phyloP scores from a whole-genome alignment of 768 basidiomycete species.

The Leccinum aurantiacum region DNA sequence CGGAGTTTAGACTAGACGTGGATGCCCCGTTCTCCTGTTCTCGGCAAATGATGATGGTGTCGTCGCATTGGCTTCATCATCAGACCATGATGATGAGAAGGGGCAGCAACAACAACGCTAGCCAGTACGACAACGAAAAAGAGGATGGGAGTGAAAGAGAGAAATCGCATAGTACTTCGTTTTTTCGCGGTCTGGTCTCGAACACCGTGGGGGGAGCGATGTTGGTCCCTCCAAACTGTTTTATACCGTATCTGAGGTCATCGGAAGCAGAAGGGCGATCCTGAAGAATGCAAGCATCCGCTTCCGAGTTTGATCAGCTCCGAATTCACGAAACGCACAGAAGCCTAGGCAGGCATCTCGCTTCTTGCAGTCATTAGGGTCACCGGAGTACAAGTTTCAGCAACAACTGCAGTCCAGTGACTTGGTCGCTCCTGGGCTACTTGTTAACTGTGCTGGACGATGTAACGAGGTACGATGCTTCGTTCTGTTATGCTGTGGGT shows the following conservation, averaged over 20 bases:
- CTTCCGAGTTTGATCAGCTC: neutral
- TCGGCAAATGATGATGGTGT: neutral
- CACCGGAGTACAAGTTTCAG: neutral
- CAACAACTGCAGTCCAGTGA: neutral
- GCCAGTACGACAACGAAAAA: conserved; percentile 4
- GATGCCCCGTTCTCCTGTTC: neutral
- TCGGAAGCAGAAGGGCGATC: neutral
- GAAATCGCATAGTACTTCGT: conserved; percentile 6
- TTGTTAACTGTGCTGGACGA: neutral
- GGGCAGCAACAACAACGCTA: conserved; percentile 1
- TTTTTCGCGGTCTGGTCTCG: neutral
- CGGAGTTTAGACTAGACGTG: neutral
- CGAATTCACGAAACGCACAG: conserved; percentile 1
- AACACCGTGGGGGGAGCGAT: neutral
- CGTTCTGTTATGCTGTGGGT: too few species aligned
- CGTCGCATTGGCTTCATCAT: neutral
- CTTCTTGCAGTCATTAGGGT: neutral
- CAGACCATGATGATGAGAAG: neutral
- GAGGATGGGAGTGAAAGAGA: conserved; percentile 2
- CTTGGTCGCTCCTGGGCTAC: neutral
- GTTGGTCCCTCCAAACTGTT: neutral
- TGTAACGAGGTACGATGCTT: neutral
- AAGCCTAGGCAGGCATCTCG: neutral
- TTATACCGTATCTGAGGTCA: conserved; percentile 7
- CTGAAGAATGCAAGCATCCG: neutral